Conservation (phyloP, 1,284 basidiomycete genomes). For the Leccinum cinnamomeum region DNA sequence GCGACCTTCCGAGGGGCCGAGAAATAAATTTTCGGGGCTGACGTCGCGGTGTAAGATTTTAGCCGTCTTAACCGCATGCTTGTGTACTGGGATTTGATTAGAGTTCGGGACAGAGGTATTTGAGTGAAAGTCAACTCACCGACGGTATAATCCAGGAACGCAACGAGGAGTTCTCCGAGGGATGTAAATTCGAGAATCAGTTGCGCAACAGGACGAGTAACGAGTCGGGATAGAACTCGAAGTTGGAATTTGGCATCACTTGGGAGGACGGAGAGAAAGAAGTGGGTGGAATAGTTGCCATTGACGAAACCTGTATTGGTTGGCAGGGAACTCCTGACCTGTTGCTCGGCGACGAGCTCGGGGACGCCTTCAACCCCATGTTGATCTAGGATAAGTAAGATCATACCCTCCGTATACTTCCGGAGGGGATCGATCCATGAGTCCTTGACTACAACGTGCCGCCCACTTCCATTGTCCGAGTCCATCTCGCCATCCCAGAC, state of each 20-base stretch:
- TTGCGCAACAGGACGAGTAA: neutral
- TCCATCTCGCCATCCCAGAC: neutral
- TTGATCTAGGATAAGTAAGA: neutral
- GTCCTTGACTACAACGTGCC: neutral
- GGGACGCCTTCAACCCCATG: slow-evolving; percentile 8
- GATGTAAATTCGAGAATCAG: slow-evolving; percentile 1
- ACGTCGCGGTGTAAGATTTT: neutral
- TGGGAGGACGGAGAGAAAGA: neutral
- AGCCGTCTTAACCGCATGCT: neutral
- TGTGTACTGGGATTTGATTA: neutral
- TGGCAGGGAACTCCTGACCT: slow-evolving; percentile 4
- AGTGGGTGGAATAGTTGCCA: neutral
- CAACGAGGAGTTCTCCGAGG: neutral
- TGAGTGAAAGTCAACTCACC: neutral
- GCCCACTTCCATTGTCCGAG: neutral
- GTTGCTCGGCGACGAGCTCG: neutral
- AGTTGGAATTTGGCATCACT: neutral
- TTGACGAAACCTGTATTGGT: neutral
- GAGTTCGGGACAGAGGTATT: neutral
- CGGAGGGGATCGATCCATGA: neutral
- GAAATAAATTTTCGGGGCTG: neutral
- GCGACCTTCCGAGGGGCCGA: neutral
- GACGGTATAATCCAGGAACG: slow-evolving; percentile 2
- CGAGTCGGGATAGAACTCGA: neutral
- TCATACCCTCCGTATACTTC: neutral